A percentile compares a stretch with the other conserved stretches of the same genome.
These are phyloP conservation scores for Metschnikowia henanensis DNA, from an alignment of 805 yeast species.

Conservation along the genomic window DNA sequence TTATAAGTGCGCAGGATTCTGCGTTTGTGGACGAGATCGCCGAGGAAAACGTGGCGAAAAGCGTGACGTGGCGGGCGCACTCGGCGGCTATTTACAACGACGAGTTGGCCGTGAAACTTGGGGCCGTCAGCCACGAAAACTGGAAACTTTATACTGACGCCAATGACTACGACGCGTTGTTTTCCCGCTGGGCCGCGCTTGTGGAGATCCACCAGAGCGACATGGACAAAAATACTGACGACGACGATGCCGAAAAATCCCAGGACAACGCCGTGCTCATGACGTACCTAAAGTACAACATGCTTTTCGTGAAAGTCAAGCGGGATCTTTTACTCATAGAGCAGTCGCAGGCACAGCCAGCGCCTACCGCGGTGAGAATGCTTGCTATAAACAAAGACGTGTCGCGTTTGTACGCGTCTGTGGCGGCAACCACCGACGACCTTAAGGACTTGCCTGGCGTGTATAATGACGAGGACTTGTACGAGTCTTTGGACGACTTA, in stretches of 20 bases:
- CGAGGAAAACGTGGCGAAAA: conserved; percentile 27
- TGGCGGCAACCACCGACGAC: conserved; percentile 54
- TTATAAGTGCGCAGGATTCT: conserved; percentile 40
- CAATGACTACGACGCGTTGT: conserved; percentile 53
- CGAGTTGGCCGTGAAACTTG: conserved; percentile 63
- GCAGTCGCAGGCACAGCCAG: conserved; percentile 22
- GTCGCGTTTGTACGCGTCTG: conserved; percentile 49
- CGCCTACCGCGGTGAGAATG: conserved; percentile 10
- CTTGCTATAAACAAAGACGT: conserved; percentile 36
- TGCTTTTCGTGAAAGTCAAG: conserved; percentile 62
- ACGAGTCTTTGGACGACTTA: conserved; percentile 52
- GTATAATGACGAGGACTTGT: conserved; percentile 73
- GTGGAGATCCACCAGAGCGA: conserved; percentile 58
- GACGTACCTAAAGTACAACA: conserved; percentile 73
- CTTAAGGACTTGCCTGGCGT: conserved; percentile 89
- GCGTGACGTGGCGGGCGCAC: conserved; percentile 51
- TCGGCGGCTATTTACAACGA: conserved; percentile 67
- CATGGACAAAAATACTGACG: conserved; percentile 48
- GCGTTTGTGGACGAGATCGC: conserved; percentile 33
- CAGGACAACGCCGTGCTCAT: conserved; percentile 73
- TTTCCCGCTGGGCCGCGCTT: conserved; percentile 70
- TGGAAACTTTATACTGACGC: conserved; percentile 34
- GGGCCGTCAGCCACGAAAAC: conserved; percentile 34
- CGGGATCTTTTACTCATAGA: conserved; percentile 62
- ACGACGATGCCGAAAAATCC: conserved; percentile 54